Evolutionary conservation across 1,139 yeast genomes (phyloP), one percentile per base, ranked within the genome.

Genomic region (Nadsonia starkeyi-henricii): DNA sequence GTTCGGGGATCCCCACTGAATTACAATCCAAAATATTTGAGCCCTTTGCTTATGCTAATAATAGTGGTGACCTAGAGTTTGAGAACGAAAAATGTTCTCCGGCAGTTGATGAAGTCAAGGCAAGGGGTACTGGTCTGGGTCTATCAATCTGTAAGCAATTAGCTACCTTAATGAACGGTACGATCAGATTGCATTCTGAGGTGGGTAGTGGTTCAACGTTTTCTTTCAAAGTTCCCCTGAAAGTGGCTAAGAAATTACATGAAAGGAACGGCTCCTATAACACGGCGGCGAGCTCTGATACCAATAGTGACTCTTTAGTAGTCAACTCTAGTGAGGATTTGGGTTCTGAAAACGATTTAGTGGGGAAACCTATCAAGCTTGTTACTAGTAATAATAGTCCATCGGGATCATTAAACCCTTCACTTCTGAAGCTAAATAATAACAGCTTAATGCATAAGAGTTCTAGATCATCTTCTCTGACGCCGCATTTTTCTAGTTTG

Each of bases 71-170:
- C 59, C 94, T 85, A 63, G 86, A 94, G 0, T 69, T 85, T 41
- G 81, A 93, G 2, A 73, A 95, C 63, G 28, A 5, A 9, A 23
- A 23, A 9, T 9, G 9, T 23, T 23, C 28, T 23, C 9, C 28
- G 28, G 28, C 9, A 5, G 5, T 9, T 9, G 28, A 23, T 5
- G 9, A 23, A 23, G 28, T 5, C 5, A 83, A 89, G 51, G 79
- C 83, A 60, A 95, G 95, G 50, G 96, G 96, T 58, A 89, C 96
- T 1, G 97, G 96, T 12, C 70, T 88, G 50, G 96, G 96, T 1
- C 71, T 88, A 47, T 84, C 95, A 0, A 89, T 89, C 59, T 89
- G 96, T 64, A 74, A 88, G 50, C 96, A 88, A 64, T 72, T 89
- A 54, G 95, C 95, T 0, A 73, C 73, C 23, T 78, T 85, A 83